These are phyloP conservation scores for Fusarium foetens DNA, from an alignment of 2,329 filamentous ascomycete species.

Conservation along the genomic window DNA sequence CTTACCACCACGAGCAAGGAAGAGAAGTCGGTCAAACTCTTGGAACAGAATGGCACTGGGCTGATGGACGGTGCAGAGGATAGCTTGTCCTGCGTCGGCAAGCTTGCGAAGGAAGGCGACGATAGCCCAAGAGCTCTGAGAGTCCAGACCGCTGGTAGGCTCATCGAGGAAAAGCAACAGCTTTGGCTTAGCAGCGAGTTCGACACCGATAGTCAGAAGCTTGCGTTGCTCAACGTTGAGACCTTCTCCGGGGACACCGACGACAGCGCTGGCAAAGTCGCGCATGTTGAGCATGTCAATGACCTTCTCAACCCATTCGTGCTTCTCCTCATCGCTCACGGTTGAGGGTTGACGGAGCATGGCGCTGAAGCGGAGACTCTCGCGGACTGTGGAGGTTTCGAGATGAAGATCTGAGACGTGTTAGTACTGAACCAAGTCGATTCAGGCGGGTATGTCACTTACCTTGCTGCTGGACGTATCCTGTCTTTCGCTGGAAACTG, in stretches of 20 bases:
- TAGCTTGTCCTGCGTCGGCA: conserved; percentile 62
- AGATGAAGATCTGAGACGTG: conserved; percentile 61
- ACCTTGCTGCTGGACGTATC: conserved; percentile 75
- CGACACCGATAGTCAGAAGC: conserved; percentile 70
- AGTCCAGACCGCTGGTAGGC: conserved; percentile 70
- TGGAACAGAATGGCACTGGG: conserved; percentile 64
- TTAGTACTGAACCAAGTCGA: neutral
- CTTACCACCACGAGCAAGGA: conserved; percentile 71
- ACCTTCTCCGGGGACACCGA: conserved; percentile 70
- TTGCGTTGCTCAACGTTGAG: conserved; percentile 72
- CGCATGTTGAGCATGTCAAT: conserved; percentile 74
- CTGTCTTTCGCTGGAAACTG: conserved; percentile 72
- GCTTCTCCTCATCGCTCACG: conserved; percentile 67
- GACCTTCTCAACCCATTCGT: conserved; percentile 70
- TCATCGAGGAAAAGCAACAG: conserved; percentile 72
- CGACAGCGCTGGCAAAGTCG: conserved; percentile 72
- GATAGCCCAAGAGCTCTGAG: conserved; percentile 72
- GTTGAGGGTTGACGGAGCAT: conserved; percentile 65
- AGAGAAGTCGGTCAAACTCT: conserved; percentile 69
- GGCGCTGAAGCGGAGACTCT: conserved; percentile 66
- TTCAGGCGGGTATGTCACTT: neutral
- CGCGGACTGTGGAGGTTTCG: conserved; percentile 64
- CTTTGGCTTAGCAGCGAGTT: conserved; percentile 66
- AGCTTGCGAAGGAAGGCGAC: conserved; percentile 70
- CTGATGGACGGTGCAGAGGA: conserved; percentile 67